A percentile compares a stretch with the other conserved stretches of the same genome.
phyloP scores from a whole-genome alignment of 2,329 filamentous ascomycete species.

The Monilinia polystroma region DNA sequence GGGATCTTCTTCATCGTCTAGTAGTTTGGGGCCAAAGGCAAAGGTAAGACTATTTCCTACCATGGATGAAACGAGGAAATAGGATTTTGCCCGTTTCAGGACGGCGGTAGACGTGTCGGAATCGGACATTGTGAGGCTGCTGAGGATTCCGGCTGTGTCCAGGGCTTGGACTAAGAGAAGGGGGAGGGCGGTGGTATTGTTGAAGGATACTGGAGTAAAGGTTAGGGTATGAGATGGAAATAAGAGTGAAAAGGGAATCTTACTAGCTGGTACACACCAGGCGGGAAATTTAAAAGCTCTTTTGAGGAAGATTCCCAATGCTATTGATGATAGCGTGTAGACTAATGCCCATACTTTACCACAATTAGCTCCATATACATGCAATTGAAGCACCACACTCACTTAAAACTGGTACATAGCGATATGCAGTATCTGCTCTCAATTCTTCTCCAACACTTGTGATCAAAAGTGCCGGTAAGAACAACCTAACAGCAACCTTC shows the following conservation, averaged over 20 bases:
- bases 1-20: constrained; percentile 48
- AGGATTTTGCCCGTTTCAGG: constrained; percentile 60
- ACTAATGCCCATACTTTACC: constrained; percentile 44
- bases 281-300: constrained; percentile 45
- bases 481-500: constrained; percentile 48
- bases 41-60: constrained; percentile 64
- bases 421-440: constrained; percentile 40
- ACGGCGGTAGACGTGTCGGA: constrained; percentile 47
- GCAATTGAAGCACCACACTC: neutral
- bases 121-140: constrained; percentile 45
- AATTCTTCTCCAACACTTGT: constrained; percentile 48
- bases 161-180: constrained; percentile 46
- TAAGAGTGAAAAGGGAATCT: constrained; percentile 32
- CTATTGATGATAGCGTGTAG: constrained; percentile 45
- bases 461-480: constrained; percentile 49
- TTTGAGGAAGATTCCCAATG: constrained; percentile 44
- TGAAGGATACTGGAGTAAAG: constrained; percentile 37
- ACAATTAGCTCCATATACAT: neutral
- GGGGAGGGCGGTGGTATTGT: constrained; percentile 50
- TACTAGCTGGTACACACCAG: constrained; percentile 48
- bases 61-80: constrained; percentile 60
- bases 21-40: constrained; percentile 58
- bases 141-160: constrained; percentile 51
- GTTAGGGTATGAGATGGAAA: neutral
- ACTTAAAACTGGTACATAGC: constrained; percentile 43